phyloP scores from a whole-genome alignment of 2,329 filamentous ascomycete genomes.

The Ophiocordyceps unilateralis region DNA sequence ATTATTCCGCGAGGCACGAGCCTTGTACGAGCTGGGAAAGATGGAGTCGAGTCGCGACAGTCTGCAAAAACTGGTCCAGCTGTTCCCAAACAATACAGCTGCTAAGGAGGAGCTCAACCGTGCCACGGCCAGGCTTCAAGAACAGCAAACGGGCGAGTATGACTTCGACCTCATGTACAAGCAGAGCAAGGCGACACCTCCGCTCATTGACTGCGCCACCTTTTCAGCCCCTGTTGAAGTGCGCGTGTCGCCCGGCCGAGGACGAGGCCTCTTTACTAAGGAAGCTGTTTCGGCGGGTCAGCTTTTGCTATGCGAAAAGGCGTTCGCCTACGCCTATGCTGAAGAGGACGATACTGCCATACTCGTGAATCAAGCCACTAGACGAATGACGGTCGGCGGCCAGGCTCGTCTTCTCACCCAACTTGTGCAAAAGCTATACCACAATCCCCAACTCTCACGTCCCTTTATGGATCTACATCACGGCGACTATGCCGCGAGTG shows the following conservation, averaged over 20 bases:
- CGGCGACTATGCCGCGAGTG: slow-evolving; percentile 19
- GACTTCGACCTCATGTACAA: slow-evolving; percentile 9
- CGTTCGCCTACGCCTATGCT: slow-evolving; percentile 24
- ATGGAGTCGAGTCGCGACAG: slow-evolving; percentile 18
- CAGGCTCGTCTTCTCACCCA: too few relatives aligned
- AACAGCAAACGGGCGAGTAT: slow-evolving; percentile 23
- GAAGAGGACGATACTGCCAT: slow-evolving; percentile 11
- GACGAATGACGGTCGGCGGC: too few relatives aligned
- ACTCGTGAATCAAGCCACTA: too few relatives aligned
- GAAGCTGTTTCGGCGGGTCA: slow-evolving; percentile 28
- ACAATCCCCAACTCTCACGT: slow-evolving; percentile 17
- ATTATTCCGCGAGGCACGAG: slow-evolving; percentile 24
- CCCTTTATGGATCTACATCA: slow-evolving; percentile 20
- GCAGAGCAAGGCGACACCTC: not conserved
- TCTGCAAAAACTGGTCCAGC: slow-evolving; percentile 13
- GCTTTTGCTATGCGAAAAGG: slow-evolving; percentile 38
- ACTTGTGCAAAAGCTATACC: slow-evolving; percentile 24
- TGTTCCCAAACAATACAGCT: slow-evolving; percentile 16
- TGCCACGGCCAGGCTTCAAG: slow-evolving; percentile 13
- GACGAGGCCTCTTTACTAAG: slow-evolving; percentile 33
- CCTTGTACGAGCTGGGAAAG: slow-evolving; percentile 23
- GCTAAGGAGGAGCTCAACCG: slow-evolving; percentile 14
- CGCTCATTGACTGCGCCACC: slow-evolving; percentile 26
- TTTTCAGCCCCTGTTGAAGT: slow-evolving; percentile 24
- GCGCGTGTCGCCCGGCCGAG: slow-evolving; percentile 19